Evolutionary conservation across 140 eudicot genomes (phyloP), one percentile per base, ranked within the genome.

Genomic region (Erigeron philadelphicus): DNA sequence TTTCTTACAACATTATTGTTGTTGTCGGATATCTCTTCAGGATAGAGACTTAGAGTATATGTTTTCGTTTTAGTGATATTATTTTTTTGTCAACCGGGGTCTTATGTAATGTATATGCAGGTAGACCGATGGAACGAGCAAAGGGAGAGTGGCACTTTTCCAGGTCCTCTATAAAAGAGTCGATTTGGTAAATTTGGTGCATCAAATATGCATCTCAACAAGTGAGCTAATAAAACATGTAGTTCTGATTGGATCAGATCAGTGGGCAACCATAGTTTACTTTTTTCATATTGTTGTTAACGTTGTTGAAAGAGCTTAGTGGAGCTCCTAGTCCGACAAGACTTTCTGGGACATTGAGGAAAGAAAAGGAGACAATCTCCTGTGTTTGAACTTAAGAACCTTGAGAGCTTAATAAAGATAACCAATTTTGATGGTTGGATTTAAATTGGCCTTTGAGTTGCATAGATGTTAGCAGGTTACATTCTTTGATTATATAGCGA

Each of bases 71-170:
- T 9, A 3, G 48, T 3, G 45, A 35, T 23, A 12, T 5, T 64
- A 46, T 64, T 16, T 5, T 5, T 1, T 16, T 18, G 21, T 10
- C 3, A 46, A 46, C 46, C 70, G 25, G 43, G 42, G 18, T 53
- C 2, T 43, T 12, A 31, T 41, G n/a, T 71, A 61, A 74, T 45
- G 56, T 31, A 45, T 79, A 45, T 79, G 86, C 85, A 87, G 90
- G 52, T 84, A 11, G 90, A 87, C 45, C 38, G 90, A 66, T 87
- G 90, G 90, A 87, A 87, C 5, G 95, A 84, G 76, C 90, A 82
- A 76, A 80, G 88, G 75, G 87, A 80, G 82, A 83, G 78, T 67
- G 95, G 85, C 21, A 87, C 88, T 58, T 87, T 87, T 57, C 90
- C 88, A 8, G 90, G 95, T 16, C 95, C 95, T 46, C 21, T 85